These are phyloP conservation scores for Fusarium musae DNA, from an alignment of 2,329 filamentous ascomycete genomes.

Conservation along the genomic window DNA sequence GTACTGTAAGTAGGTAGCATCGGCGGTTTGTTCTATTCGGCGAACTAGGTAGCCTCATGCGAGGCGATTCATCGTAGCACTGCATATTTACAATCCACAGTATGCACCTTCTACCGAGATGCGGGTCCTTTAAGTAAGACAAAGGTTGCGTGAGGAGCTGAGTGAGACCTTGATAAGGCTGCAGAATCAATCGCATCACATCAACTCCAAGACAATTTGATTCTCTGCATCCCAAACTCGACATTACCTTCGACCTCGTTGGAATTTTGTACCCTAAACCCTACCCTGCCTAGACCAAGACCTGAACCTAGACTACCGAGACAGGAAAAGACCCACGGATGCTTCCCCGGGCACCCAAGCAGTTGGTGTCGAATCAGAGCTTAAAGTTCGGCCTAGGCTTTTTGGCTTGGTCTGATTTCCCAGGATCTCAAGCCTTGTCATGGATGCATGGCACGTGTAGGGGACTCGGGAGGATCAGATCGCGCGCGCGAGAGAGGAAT, in stretches of 20 bases:
- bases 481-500: background rate
- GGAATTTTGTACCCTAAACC: constrained; percentile 12
- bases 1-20: background rate
- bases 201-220: constrained; percentile 2
- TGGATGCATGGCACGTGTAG: background rate
- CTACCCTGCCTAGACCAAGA: constrained; percentile 2
- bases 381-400: background rate
- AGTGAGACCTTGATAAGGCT: constrained; percentile 10
- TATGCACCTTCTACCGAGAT: background rate
- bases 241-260: background rate
- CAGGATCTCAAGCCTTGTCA: background rate
- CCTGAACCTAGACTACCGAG: constrained; percentile 2
- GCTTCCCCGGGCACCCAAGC: constrained; percentile 35
- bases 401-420: background rate
- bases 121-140: constrained; percentile 4
- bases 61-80: background rate
- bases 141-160: background rate
- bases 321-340: constrained; percentile 26
- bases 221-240: background rate
- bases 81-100: background rate
- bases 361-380: constrained; percentile 32
- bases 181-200: constrained; percentile 4
- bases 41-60: background rate
- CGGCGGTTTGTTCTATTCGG: background rate
- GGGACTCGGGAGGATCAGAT: background rate